Evolutionary conservation across 306 rosid genomes (phyloP).

Genomic region (Trifolium pratense): DNA sequence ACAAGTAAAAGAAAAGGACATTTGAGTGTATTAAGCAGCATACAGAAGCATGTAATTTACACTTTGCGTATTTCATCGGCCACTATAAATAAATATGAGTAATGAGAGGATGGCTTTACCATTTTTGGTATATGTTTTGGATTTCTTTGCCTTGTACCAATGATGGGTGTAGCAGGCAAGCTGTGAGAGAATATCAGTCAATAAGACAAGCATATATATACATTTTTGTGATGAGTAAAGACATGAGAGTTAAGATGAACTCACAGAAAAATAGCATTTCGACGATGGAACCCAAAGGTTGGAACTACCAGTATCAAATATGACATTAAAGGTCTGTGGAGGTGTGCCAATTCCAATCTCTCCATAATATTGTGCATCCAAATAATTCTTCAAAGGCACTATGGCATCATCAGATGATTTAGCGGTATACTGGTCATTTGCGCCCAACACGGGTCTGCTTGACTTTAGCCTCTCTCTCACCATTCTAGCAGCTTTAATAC

Average conservation of each 20-base stretch:
- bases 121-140: conserved; percentile 60
- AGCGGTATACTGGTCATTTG: conserved; percentile 32
- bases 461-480: conserved; percentile 46
- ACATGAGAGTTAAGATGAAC: conserved; percentile 44
- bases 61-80: neutral
- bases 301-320: conserved; percentile 89
- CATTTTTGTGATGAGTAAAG: conserved; percentile 3
- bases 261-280: conserved; percentile 77
- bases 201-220: neutral
- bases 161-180: conserved; percentile 76
- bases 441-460: conserved; percentile 42
- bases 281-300: conserved; percentile 92
- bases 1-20: conserved; percentile 33
- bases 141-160: conserved; percentile 68
- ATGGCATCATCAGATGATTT: conserved; percentile 51
- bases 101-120: conserved; percentile 49
- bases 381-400: conserved; percentile 68
- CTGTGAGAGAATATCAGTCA: conserved; percentile 46
- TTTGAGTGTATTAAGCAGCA: conserved; percentile 1
- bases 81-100: conserved; percentile 27
- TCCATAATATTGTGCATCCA: conserved; percentile 89
- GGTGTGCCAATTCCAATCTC: conserved; percentile 93
- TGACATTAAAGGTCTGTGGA: conserved; percentile 76
- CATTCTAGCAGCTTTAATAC: conserved; percentile 58
- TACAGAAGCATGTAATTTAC: neutral